Conservation (phyloP, 495 filamentous ascomycete genomes). For the Penicillium crystallinum region DNA sequence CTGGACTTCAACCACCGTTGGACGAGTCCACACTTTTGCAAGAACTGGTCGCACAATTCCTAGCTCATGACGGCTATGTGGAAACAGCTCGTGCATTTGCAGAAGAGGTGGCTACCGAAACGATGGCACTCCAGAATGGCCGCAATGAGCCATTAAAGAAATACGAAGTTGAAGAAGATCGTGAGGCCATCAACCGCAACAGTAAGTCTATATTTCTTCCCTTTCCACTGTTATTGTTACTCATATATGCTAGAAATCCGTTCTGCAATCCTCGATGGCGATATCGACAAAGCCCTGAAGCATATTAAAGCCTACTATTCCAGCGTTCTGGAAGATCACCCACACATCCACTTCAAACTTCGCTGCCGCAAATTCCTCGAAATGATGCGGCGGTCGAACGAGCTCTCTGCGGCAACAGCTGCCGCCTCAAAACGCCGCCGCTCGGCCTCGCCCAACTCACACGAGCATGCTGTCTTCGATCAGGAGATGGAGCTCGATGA, state of each 20-base stretch:
- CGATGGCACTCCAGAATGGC: slow-evolving; percentile 55
- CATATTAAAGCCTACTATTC: slow-evolving; percentile 76
- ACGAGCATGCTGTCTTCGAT: slow-evolving; percentile 51
- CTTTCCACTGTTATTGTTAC: neutral
- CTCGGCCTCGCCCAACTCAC: slow-evolving; percentile 26
- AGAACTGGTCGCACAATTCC: slow-evolving; percentile 76
- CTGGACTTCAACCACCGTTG: slow-evolving; percentile 58
- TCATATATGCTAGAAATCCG: slow-evolving; percentile 62
- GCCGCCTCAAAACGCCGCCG: slow-evolving; percentile 30
- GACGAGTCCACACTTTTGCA: slow-evolving; percentile 78
- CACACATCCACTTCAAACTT: slow-evolving; percentile 85
- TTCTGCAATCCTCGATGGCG: slow-evolving; percentile 82
- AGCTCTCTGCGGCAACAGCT: slow-evolving; percentile 42
- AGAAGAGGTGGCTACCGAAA: slow-evolving; percentile 72
- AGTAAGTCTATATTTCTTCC: slow-evolving; percentile 45
- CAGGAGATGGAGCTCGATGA: slow-evolving; percentile 82
- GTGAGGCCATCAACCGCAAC: slow-evolving; percentile 84
- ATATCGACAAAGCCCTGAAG: slow-evolving; percentile 85
- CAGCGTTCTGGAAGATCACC: slow-evolving; percentile 73
- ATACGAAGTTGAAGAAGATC: slow-evolving; percentile 76
- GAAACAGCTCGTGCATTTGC: slow-evolving; percentile 88
- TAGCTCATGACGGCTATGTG: slow-evolving; percentile 95
- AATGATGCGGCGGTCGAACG: slow-evolving; percentile 81
- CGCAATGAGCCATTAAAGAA: slow-evolving; percentile 48
- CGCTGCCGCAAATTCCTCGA: slow-evolving; percentile 91